Evolutionary conservation across 305 asterid genomes (phyloP).

Genomic region (Rubia tinctorum): DNA sequence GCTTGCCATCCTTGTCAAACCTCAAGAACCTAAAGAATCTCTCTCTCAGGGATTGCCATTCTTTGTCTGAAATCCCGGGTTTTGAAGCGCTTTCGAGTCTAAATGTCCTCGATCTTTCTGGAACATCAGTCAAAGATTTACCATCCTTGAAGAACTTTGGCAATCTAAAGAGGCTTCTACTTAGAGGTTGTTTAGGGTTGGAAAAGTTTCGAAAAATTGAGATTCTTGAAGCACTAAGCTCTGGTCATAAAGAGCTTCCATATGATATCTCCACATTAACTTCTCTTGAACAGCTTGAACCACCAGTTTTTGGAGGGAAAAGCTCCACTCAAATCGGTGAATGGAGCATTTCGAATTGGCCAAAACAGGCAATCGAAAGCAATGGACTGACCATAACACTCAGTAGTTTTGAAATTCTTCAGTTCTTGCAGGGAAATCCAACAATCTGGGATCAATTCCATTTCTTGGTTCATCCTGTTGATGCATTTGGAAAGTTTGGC

Average conservation of each 20-base stretch:
- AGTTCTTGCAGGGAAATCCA: slow-evolving; percentile 19
- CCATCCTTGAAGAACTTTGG: slow-evolving; percentile 13
- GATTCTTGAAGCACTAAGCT: slow-evolving; percentile 5
- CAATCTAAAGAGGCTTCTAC: slow-evolving; percentile 14
- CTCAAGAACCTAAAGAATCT: slow-evolving; percentile 15
- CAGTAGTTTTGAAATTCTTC: slow-evolving; percentile 26
- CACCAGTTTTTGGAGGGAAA: background rate
- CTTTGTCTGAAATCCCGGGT: slow-evolving; percentile 24
- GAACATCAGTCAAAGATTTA: slow-evolving; percentile 24
- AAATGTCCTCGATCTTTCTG: slow-evolving; percentile 27
- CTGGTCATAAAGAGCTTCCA: slow-evolving; percentile 6
- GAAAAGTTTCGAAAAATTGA: slow-evolving; percentile 8
- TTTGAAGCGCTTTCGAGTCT: slow-evolving; percentile 24
- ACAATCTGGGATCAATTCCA: slow-evolving; percentile 14
- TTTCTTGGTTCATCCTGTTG: slow-evolving; percentile 29
- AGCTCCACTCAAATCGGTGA: background rate
- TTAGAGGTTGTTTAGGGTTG: slow-evolving; percentile 14
- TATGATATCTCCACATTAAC: slow-evolving; percentile 8
- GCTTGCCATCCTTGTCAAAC: slow-evolving; percentile 6
- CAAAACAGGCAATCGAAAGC: background rate
- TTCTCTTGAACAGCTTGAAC: slow-evolving; percentile 9
- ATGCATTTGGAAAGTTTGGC: slow-evolving; percentile 14
- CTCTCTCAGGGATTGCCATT: slow-evolving; percentile 17
- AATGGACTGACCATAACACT: slow-evolving; percentile 6
- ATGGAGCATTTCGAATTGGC: slow-evolving; percentile 33